These are phyloP conservation scores for Melastoma candidum DNA, from an alignment of 441 rosid species.

Conservation along the genomic window DNA sequence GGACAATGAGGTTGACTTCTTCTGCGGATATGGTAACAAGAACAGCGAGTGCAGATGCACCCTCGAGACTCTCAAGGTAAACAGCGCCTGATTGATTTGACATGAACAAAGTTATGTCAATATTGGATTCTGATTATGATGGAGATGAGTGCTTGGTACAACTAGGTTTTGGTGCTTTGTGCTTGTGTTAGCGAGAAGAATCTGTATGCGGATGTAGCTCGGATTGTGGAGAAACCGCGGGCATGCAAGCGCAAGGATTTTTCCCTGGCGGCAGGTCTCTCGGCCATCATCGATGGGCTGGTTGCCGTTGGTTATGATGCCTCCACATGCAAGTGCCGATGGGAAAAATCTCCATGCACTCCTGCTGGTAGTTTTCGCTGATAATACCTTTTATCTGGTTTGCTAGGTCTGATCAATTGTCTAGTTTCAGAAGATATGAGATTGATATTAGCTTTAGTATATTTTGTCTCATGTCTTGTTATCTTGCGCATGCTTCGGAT, in stretches of 20 bases:
- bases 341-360: slow-evolving; percentile 58
- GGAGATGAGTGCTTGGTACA: not conserved
- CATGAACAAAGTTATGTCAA: not conserved
- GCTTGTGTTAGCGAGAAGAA: slow-evolving; percentile 42
- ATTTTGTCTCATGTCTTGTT: too few relatives aligned
- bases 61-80: slow-evolving; percentile 59
- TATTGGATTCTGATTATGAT: not conserved
- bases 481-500: not conserved
- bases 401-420: not conserved
- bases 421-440: slow-evolving; percentile 2
- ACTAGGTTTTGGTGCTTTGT: slow-evolving; percentile 57
- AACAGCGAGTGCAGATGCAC: slow-evolving; percentile 28
- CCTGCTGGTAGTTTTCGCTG: slow-evolving; percentile 50
- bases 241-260: slow-evolving; percentile 41
- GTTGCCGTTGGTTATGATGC: slow-evolving; percentile 58
- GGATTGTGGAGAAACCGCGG: slow-evolving; percentile 57
- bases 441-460: too few relatives aligned
- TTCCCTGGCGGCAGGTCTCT: slow-evolving; percentile 29
- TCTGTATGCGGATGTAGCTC: slow-evolving; percentile 46
- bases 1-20: slow-evolving; percentile 47
- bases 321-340: slow-evolving; percentile 65
- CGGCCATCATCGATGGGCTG: slow-evolving; percentile 38
- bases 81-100: not conserved
- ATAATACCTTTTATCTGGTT: slow-evolving; percentile 5
- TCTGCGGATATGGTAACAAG: slow-evolving; percentile 23